Evolutionary conservation across 1,139 yeast species (phyloP), one percentile per base, ranked within the genome.

Genomic region (Taphrina sp.): DNA sequence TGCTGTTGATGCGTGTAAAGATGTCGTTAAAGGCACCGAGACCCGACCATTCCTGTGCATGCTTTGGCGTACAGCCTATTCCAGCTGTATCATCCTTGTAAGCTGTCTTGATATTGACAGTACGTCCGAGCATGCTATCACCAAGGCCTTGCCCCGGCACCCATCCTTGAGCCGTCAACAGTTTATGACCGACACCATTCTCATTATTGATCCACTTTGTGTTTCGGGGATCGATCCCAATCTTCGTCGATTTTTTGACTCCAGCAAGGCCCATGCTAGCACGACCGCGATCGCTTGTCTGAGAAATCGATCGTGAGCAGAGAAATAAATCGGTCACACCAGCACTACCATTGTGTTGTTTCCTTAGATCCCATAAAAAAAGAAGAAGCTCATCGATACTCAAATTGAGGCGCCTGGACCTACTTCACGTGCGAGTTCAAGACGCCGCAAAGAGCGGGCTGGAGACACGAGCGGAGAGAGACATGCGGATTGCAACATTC

Each of bases 181-280:
- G 89, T 65, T 84, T 81, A 68, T 86, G 96, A 0, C 98, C 98
- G 66, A 92, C 92, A 58, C 96, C 73, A 5, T 76, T 74, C 0
- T 85, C 84, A 64, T 92, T 74, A 67, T 89, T 88, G 31, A 96
- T 85, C 99, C 99, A 92, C 62, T 81, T 79, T 2, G 96, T 89
- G 66, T 92, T 92, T 65, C 97, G 76, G 16, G 98, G 99, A 71
- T 92, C 99, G 46, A 77, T 72, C 14, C 97, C 96, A 69, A 90
- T 85, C 65, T 94, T 79, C 65, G 87, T 95, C 66, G 85, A 88
- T 22, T 78, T 81, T 67, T 82, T 85, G 2, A 83, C 77, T 5
- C 89, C 97, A 38, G 97, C 95, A 62, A 92, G 78, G 53, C 98
- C 98, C 60, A 57, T 57, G n/a, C n/a, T n/a, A n/a, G n/a, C n/a